Evolutionary conservation across 2,329 filamentous ascomycete species (phyloP), one percentile per base, ranked within the genome.

Genomic region (Aspergillus persii): DNA sequence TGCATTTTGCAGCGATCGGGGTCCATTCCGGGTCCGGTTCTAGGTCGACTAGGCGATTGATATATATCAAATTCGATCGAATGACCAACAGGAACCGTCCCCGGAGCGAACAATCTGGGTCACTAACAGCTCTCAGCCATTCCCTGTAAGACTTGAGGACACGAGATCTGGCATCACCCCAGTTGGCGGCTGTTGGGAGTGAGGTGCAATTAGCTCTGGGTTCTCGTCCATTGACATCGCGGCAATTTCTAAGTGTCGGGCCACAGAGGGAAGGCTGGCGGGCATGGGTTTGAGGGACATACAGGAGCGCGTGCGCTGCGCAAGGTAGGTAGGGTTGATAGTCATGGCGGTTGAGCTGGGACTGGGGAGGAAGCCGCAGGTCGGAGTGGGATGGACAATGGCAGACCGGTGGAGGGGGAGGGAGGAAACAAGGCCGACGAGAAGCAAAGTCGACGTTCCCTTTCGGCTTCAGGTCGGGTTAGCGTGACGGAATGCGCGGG

Each of bases 51-150:
- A 31, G 48, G 54, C 39, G 36, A 33, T 41, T 48, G 27, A 18
- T 50, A 50, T 50, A 31, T 27, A 7, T 15, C 26, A 29, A 3
- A 11, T 30, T 27, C 54, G 29, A 52, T 27, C 27, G 36, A 53
- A n/a, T 12, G 30, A 61, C 23, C 15, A 50, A 23, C 18, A n/a
- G 39, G 41, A 27, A 47, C 44, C 23, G 44, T 27, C 44, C 18
- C 30, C 29, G 46, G 18, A 23, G 49, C 48, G 29, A 41, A 46
- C 18, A 49, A 48, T 52, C 48, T 33, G 23, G 36, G 56, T 56
- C 57, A 88, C 93, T 75, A 89, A 99, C 95, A 79, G 92, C 89
- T 83, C 95, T 89, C 71, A 98, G 86, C 95, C 95, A 99, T 83
- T 94, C 89, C 76, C 95, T 86, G 83, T 99, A 99, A 70, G 91